Evolutionary conservation across 2,329 filamentous ascomycete species (phyloP), one percentile per base, ranked within the genome.

Genomic region (Aspergillus floridensis): DNA sequence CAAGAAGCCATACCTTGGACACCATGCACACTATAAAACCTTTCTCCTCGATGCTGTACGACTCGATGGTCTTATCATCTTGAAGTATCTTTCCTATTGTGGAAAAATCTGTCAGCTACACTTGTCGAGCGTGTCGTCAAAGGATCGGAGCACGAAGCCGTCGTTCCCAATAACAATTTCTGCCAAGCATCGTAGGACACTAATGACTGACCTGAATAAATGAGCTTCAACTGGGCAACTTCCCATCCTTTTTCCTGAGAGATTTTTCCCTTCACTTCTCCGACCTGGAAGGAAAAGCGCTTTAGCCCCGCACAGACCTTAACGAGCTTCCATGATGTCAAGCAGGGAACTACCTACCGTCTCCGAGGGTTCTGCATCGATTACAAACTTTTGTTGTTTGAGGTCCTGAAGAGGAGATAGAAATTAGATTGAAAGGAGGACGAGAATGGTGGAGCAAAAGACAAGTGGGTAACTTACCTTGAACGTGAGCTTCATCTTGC

Each of bases 21-120:
- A 96, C 88, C 88, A 99, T 96, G 81, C 95, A 99, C 62, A 99
- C 95, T 71, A 99, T 92, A 76, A 98, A 99, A 41, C 95, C 95
- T 84, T 98, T 99, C 85, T 98, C 95, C 79, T 99, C 93, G 65
- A 99, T 98, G 80, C 92, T 96, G 82, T 98, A 98, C 46, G 91
- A 93, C 77, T 92, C 92, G 69, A 99, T 90, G 2, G 93, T 96
- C 74, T 97, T 95, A 63, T 92, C 92, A 89, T 99, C 93, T 79
- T 97, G 93, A 66, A 99, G 82, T 70, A 99, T 98, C 83, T 99
- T 99, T 81, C 95, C 93, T 97, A 69, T 58, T 48, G 60, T 48
- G 41, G 26, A 46, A 56, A 63, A 53, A 21, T 51, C 56, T 29
- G 62, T 69, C 60, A 69, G 65, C 54, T 47, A 14, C 3, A 32